phyloP scores from a whole-genome alignment of 1,284 basidiomycete species.

The Ustilago sp. region DNA sequence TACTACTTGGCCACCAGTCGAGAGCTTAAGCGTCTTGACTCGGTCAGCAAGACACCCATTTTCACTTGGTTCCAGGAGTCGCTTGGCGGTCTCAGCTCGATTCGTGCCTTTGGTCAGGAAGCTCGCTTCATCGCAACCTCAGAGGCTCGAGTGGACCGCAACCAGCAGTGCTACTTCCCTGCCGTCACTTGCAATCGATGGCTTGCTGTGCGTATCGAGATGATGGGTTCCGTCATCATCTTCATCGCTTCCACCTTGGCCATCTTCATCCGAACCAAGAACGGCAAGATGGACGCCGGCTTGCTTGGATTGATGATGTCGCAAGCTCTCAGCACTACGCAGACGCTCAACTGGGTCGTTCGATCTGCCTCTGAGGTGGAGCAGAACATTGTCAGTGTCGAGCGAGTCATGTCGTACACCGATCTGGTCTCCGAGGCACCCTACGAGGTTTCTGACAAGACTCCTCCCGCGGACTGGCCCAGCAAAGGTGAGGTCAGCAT shows the following conservation, averaged over 20 bases:
- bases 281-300: slow-evolving; percentile 81
- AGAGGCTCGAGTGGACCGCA: slow-evolving; percentile 83
- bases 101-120: slow-evolving; percentile 74
- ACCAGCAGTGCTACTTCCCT: slow-evolving; percentile 81
- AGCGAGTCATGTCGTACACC: slow-evolving; percentile 76
- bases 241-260: slow-evolving; percentile 79
- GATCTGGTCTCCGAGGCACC: slow-evolving; percentile 83
- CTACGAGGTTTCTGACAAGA: slow-evolving; percentile 67
- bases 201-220: slow-evolving; percentile 76
- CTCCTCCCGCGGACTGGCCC: slow-evolving; percentile 77
- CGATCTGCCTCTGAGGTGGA: slow-evolving; percentile 90
- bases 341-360: slow-evolving; percentile 79
- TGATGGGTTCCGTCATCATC: slow-evolving; percentile 85
- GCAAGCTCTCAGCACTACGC: slow-evolving; percentile 75
- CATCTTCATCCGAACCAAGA: slow-evolving; percentile 73
- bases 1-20: slow-evolving; percentile 92
- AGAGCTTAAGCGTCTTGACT: slow-evolving; percentile 90
- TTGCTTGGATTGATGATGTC: slow-evolving; percentile 90
- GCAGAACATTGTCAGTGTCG: slow-evolving; percentile 86
- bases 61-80: slow-evolving; percentile 83
- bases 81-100: slow-evolving; percentile 84
- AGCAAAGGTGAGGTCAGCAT: slow-evolving; percentile 81
- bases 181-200: slow-evolving; percentile 79
- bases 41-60: slow-evolving; percentile 88
- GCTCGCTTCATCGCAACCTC: slow-evolving; percentile 81